Conservation (phyloP, 1,284 basidiomycete genomes). For the Ganoderma sinense region DNA sequence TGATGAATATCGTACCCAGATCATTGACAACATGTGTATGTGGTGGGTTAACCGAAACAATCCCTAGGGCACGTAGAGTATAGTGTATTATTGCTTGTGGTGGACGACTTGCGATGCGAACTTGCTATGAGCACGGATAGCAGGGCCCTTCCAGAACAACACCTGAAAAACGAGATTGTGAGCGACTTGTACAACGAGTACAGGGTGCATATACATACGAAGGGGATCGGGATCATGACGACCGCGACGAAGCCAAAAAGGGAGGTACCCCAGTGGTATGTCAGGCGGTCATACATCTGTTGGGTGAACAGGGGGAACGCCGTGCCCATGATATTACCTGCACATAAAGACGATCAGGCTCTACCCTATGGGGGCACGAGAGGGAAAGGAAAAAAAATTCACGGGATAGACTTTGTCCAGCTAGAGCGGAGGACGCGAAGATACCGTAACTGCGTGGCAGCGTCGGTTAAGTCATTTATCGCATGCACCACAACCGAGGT, state of each 20-base stretch:
- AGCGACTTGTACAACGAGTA: too few relatives aligned
- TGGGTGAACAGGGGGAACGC: conserved; percentile 72
- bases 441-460: conserved; percentile 61
- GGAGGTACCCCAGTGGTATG: conserved; percentile 77
- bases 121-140: conserved; percentile 66
- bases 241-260: conserved; percentile 70
- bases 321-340: conserved; percentile 66
- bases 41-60: neutral
- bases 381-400: conserved; percentile 42
- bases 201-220: conserved; percentile 47
- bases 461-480: neutral
- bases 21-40: neutral
- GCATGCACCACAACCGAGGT: neutral
- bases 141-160: conserved; percentile 68
- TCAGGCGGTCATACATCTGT: conserved; percentile 66
- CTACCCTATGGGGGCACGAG: too few relatives aligned
- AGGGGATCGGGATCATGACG: conserved; percentile 72
- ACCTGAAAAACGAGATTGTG: conserved; percentile 43
- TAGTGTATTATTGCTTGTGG: conserved; percentile 16
- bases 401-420: conserved; percentile 79
- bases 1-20: neutral
- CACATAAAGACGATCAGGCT: too few relatives aligned
- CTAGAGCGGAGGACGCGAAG: conserved; percentile 81
- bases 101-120: conserved; percentile 51
- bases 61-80: neutral